Base-by-base conservation (phyloP, 257 asterid species). In the Vinca minor region DNA sequence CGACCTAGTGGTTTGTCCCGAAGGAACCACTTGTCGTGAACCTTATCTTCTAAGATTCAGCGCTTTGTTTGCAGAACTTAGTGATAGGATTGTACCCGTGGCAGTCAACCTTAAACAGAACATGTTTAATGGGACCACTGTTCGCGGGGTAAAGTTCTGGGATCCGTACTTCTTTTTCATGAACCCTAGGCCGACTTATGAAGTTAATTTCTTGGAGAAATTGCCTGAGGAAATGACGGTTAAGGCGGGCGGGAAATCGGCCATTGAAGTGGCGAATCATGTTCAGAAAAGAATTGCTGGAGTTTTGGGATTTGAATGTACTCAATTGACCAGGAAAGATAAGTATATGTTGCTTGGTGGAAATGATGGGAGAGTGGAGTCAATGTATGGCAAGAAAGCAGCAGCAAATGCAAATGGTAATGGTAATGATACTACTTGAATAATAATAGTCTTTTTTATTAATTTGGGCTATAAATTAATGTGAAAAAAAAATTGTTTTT, bases 281-380 rank as follows among this genome's bases (percentile, higher is more conserved):
- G 96, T 93, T 69, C 99, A 93, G 86, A 93, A 74, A 79, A 67
- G 83, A 8, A 60, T 93, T 77, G 94, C 78, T 3, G 96, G 86
- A 23, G 78, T 86, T 0, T 83, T 93, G 32, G 99, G 99, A 18
- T 93, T 93, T 68, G 97, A 93, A 75, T 79, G 97, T 68, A 93
- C 97, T 42, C 96, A 93, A 72, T 62, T 93, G 83, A 93, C 99
- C 0, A 82, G 99, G 79, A 93, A 93, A 73, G 99, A 93, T 57
- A 93, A 93, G 90, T 93, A 93, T 26, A 53, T 93, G 86, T 76
- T 89, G 81, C 97, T 93, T 48, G 99, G 97, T 49, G 99, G 99
- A 69, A 93, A 89, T 70, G 99, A 93, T 74, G 99, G 99, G 32
- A 93, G 86, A 74, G 96, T 93, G 79, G 97, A 93, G 69, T 93